Percentiles rank a stretch among this genome's conserved stretches.
These are phyloP conservation scores for Camellia lanceoleosa DNA, from an alignment of 148 eudicot species.

Conservation along the genomic window DNA sequence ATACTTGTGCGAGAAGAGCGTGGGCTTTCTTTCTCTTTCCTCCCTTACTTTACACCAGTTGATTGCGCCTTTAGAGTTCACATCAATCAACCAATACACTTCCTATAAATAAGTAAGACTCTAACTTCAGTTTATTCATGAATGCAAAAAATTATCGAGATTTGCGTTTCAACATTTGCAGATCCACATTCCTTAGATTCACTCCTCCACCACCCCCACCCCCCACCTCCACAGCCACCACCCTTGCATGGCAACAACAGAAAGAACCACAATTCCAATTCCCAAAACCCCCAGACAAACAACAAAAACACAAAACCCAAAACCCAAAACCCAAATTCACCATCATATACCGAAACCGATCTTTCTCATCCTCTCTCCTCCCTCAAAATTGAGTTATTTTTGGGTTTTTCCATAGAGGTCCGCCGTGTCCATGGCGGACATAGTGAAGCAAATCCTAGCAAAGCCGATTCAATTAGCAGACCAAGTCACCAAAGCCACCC, in stretches of 20 bases:
- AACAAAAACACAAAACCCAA: background rate
- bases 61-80: background rate
- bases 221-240: background rate
- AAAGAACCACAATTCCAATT: background rate
- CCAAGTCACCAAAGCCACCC: conserved; percentile 10
- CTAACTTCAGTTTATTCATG: background rate
- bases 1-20: background rate
- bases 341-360: background rate
- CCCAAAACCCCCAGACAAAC: background rate
- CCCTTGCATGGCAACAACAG: background rate
- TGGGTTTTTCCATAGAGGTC: background rate
- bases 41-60: background rate
- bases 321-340: background rate
- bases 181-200: background rate
- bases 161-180: conserved; percentile 10
- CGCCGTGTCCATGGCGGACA: conserved; percentile 30
- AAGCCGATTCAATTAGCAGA: conserved; percentile 25
- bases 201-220: background rate
- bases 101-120: conserved; percentile 5
- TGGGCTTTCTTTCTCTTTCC: background rate
- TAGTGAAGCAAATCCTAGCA: conserved; percentile 23
- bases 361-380: background rate
- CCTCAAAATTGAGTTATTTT: background rate
- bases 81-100: conserved; percentile 6
- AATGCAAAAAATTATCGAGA: conserved; percentile 6